Evolutionary conservation across 805 yeast species (phyloP).

Genomic region (Candida silvicultrix): DNA sequence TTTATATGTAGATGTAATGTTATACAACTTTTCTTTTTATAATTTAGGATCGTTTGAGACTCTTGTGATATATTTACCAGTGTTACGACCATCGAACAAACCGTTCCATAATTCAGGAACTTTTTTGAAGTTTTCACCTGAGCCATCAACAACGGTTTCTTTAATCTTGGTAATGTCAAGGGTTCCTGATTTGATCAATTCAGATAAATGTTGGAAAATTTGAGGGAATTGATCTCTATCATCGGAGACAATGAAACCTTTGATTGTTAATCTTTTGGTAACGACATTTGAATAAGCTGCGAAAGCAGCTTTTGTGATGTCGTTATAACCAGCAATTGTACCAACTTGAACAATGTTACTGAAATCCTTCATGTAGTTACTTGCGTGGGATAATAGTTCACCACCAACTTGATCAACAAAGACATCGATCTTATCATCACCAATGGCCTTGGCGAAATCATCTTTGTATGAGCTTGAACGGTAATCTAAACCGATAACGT

Average conservation of each 20-base stretch:
- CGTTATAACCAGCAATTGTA: slow-evolving; percentile 53
- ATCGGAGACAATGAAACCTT: slow-evolving; percentile 50
- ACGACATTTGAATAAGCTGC: slow-evolving; percentile 38
- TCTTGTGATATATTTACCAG: slow-evolving; percentile 47
- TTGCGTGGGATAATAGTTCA: slow-evolving; percentile 39
- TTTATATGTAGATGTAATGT: no score
- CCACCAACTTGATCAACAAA: slow-evolving; percentile 67
- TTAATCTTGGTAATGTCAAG: slow-evolving; percentile 29
- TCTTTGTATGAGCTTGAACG: slow-evolving; percentile 32
- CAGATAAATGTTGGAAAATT: slow-evolving; percentile 30
- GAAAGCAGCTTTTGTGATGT: slow-evolving; percentile 29
- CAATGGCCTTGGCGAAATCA: slow-evolving; percentile 34
- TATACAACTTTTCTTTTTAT: no score
- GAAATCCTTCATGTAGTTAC: slow-evolving; percentile 26
- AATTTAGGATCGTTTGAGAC: slow-evolving; percentile 16
- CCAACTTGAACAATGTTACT: slow-evolving; percentile 58
- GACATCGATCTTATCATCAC: slow-evolving; percentile 42
- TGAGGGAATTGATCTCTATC: slow-evolving; percentile 29
- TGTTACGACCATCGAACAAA: slow-evolving; percentile 38
- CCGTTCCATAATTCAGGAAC: slow-evolving; percentile 44
- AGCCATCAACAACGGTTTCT: slow-evolving; percentile 34
- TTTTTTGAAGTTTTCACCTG: slow-evolving; percentile 33
- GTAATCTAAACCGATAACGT: slow-evolving; percentile 47
- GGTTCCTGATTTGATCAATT: slow-evolving; percentile 34
- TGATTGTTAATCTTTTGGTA: slow-evolving; percentile 42